A percentile compares a stretch with the other conserved stretches of the same genome.
These are phyloP conservation scores for Wickerhamomyces alni DNA, from an alignment of 805 yeast species.

Conservation along the genomic window DNA sequence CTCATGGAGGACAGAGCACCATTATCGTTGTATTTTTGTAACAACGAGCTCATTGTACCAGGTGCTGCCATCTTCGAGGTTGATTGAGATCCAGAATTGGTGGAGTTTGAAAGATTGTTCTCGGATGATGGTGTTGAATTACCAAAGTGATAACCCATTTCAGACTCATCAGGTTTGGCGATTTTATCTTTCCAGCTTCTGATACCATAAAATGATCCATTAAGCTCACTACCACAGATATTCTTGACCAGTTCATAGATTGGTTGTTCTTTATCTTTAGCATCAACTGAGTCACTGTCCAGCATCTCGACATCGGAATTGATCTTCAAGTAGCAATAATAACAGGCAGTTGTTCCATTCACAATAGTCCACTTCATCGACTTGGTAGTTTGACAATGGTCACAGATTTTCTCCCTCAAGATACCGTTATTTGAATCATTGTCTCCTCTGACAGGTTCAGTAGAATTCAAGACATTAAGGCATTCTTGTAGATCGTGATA, in stretches of 20 bases:
- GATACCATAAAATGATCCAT: constrained; percentile 5
- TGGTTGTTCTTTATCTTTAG: not conserved
- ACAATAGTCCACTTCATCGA: constrained; percentile 14
- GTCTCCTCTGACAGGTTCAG: not conserved
- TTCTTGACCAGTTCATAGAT: not conserved
- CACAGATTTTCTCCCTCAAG: not conserved
- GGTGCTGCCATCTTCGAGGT: not conserved
- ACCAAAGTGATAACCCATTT: not conserved
- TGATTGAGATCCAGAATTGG: not conserved
- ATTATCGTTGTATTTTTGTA: too few species aligned
- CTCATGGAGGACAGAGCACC: too few species aligned
- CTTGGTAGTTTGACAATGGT: constrained; percentile 2
- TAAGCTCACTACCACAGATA: constrained; percentile 1
- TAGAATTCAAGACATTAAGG: not conserved
- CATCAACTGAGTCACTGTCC: not conserved
- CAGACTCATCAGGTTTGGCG: constrained; percentile 1
- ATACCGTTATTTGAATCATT: not conserved
- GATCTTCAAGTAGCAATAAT: constrained; percentile 5
- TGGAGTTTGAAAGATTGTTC: not conserved
- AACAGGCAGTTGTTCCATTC: constrained; percentile 7
- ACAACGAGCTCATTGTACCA: too few species aligned
- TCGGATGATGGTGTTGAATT: not conserved
- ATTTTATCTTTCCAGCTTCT: constrained; percentile 2
- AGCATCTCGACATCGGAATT: constrained; percentile 1
- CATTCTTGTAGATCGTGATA: constrained; percentile 28